Evolutionary conservation across 371 early-diverging fungal species (phyloP).

Genomic region (Syncephalis fuscata): DNA sequence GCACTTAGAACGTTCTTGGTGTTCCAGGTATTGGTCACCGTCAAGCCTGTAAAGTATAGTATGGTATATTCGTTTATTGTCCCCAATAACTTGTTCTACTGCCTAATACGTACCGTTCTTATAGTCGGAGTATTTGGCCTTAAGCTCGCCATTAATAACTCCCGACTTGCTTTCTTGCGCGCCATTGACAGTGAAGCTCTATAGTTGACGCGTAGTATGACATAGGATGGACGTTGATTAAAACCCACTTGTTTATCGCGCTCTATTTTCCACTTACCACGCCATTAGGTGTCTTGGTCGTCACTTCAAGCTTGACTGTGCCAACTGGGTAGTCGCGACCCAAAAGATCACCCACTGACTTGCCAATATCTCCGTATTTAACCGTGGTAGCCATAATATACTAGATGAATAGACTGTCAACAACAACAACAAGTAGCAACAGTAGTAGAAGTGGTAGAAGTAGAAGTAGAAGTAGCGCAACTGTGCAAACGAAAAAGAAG

Average conservation of each 20-base stretch:
- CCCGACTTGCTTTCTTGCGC: slow-evolving; percentile 87
- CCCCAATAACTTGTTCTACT: too few relatives aligned
- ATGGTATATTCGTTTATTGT: too few relatives aligned
- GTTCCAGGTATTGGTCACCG: slow-evolving; percentile 91
- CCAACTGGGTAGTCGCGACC: slow-evolving; percentile 93
- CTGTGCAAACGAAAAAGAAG: too few relatives aligned
- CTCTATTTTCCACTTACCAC: slow-evolving; percentile 42
- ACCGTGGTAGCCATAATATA: slow-evolving; percentile 17
- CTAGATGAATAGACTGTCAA: neutral
- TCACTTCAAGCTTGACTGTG: slow-evolving; percentile 88
- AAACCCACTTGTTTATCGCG: too few relatives aligned
- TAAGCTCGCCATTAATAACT: slow-evolving; percentile 84
- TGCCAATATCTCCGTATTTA: slow-evolving; percentile 86
- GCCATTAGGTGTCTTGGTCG: slow-evolving; percentile 87
- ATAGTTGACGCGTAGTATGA: slow-evolving; percentile 2
- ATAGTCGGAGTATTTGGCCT: slow-evolving; percentile 91
- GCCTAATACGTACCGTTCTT: slow-evolving; percentile 49
- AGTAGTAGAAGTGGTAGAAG: too few relatives aligned
- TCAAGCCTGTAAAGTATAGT: too few relatives aligned
- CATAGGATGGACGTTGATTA: neutral
- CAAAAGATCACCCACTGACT: slow-evolving; percentile 87
- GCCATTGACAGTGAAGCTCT: slow-evolving; percentile 92
- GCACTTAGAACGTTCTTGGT: slow-evolving; percentile 81
- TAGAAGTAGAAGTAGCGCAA: too few relatives aligned
- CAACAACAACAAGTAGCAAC: too few relatives aligned